Conservation (phyloP, 164 flowering plant genomes). For the Magnolia officinalis region DNA sequence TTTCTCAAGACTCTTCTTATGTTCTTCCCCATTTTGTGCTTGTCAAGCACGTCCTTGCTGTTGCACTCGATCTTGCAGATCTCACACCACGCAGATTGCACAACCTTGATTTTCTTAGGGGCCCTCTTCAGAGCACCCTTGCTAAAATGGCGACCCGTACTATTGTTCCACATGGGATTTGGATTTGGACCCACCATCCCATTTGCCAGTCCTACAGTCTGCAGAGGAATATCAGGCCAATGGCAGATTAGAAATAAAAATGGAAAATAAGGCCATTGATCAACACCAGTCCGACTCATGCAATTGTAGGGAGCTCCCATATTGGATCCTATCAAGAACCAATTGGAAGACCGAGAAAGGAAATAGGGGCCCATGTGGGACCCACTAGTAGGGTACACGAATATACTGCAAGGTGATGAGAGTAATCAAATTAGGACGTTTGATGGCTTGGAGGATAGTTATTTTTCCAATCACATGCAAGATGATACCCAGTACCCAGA, state of each 20-base stretch:
- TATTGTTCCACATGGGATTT: not conserved
- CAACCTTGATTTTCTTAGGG: constrained; percentile 35
- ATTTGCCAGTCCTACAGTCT: constrained; percentile 5
- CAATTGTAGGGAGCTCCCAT: not conserved
- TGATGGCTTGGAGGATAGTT: too few relatives aligned
- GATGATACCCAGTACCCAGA: too few relatives aligned
- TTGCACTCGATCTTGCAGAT: constrained; percentile 48
- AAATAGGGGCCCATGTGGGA: too few relatives aligned
- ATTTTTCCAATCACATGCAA: too few relatives aligned
- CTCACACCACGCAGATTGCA: constrained; percentile 51
- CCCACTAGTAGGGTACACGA: too few relatives aligned
- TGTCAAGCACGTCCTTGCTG: constrained; percentile 39
- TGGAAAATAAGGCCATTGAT: not conserved
- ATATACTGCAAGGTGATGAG: too few relatives aligned
- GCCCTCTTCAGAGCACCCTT: constrained; percentile 16
- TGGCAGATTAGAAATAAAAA: not conserved
- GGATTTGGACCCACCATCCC: not conserved
- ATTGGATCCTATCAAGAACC: not conserved
- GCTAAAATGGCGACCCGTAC: not conserved
- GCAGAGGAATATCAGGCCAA: not conserved
- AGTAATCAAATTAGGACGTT: too few relatives aligned
- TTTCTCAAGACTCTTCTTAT: constrained; percentile 45
- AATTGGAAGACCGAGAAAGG: not conserved
- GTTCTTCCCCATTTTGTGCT: constrained; percentile 58
- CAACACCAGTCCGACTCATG: not conserved